A percentile compares a stretch with the other conserved stretches of the same genome.
phyloP scores from a whole-genome alignment of 768 basidiomycete genomes.

The Lentinula lateritia region DNA sequence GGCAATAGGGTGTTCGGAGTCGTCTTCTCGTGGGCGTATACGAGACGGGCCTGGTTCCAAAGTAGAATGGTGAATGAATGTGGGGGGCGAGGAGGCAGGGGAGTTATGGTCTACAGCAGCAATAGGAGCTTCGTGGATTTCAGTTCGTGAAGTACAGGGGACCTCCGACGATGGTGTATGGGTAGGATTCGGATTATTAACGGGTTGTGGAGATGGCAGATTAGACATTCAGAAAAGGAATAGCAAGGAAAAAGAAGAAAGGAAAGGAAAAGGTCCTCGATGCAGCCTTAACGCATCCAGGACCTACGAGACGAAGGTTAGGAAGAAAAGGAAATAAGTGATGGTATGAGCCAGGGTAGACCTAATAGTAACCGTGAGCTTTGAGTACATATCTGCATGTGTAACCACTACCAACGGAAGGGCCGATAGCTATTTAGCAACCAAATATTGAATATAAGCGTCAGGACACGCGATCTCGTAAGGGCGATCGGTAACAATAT shows the following conservation, averaged over 20 bases:
- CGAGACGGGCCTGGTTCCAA: conserved; percentile 14
- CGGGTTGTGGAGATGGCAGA: conserved; percentile 40
- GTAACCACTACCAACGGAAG: conserved; percentile 9
- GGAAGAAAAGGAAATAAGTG: conserved; percentile 16
- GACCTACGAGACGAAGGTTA: conserved; percentile 22
- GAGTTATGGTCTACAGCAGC: conserved; percentile 11
- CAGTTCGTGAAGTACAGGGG: conserved; percentile 36
- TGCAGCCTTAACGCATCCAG: conserved; percentile 41
- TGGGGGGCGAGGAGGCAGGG: conserved; percentile 7
- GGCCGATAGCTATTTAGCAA: conserved; percentile 5
- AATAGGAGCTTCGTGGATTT: conserved; percentile 30
- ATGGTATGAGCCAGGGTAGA: conserved; percentile 10
- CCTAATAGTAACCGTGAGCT: conserved; percentile 4
- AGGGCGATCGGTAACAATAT: conserved; percentile 2
- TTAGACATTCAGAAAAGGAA: conserved; percentile 41
- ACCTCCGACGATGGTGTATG: conserved; percentile 30
- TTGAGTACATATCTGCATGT: conserved; percentile 13
- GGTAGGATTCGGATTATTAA: conserved; percentile 30
- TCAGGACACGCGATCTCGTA: conserved; percentile 1
- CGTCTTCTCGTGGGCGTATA: conserved; percentile 16
- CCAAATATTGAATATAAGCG: background rate
- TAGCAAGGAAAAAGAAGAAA: conserved; percentile 26
- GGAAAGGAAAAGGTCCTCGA: conserved; percentile 24
- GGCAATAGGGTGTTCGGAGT: conserved; percentile 32
- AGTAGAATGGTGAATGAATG: conserved; percentile 20